Conservation (phyloP, 2,329 filamentous ascomycete species). For the Fusarium incarnatum region DNA sequence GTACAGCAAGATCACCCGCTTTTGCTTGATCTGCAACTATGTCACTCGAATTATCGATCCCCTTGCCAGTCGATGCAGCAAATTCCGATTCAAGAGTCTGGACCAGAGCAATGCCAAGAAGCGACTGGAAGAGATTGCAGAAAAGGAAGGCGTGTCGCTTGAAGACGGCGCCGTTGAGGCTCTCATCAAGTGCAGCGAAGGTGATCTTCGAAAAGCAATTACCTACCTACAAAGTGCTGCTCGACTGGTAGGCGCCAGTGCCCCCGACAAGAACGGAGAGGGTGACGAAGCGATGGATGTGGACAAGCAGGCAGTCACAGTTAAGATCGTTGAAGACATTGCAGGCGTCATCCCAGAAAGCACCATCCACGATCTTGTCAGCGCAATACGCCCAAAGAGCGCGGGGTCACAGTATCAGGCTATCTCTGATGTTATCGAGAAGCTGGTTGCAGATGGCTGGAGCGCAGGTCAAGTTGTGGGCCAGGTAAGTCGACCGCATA, state of each 20-base stretch:
- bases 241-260: conserved; percentile 78
- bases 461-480: conserved; percentile 88
- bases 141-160: conserved; percentile 78
- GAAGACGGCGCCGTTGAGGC: conserved; percentile 85
- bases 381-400: conserved; percentile 79
- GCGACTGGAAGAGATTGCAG: conserved; percentile 85
- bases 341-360: conserved; percentile 88
- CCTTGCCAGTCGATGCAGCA: conserved; percentile 90
- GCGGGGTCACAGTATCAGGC: conserved; percentile 75
- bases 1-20: conserved; percentile 94
- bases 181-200: conserved; percentile 88
- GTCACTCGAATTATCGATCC: conserved; percentile 98
- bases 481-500: conserved; percentile 67
- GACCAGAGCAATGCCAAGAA: conserved; percentile 86
- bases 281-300: conserved; percentile 72
- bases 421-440: conserved; percentile 83
- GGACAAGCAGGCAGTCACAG: conserved; percentile 73
- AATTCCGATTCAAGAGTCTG: conserved; percentile 97
- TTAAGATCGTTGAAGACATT: conserved; percentile 90
- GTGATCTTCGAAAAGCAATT: conserved; percentile 95
- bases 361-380: conserved; percentile 76
- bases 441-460: conserved; percentile 97
- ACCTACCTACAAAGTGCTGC: conserved; percentile 97
- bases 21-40: conserved; percentile 98
- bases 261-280: conserved; percentile 60